A percentile compares a stretch with the other conserved stretches of the same genome.
These are phyloP conservation scores for Zygoascus ofunaensis DNA, from an alignment of 805 yeast species.

Conservation along the genomic window DNA sequence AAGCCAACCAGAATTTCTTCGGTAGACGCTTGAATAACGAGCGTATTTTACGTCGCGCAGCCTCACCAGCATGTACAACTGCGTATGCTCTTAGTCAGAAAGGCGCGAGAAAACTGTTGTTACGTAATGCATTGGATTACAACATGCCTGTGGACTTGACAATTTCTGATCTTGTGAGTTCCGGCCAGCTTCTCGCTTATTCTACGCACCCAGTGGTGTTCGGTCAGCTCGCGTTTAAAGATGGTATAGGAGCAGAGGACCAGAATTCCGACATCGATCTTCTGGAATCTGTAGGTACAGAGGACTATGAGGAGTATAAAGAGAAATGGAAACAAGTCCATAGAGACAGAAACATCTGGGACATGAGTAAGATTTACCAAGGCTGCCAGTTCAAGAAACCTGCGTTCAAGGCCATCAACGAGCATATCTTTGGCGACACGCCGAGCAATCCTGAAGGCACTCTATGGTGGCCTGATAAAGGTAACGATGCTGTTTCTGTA, in stretches of 20 bases:
- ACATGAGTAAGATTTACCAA: not conserved
- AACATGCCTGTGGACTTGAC: conserved; percentile 9
- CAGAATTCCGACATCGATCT: conserved; percentile 7
- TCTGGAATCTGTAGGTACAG: not conserved
- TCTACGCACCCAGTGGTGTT: conserved; percentile 9
- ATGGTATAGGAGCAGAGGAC: conserved; percentile 8
- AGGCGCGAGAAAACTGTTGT: conserved; percentile 12
- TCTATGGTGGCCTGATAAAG: conserved; percentile 2
- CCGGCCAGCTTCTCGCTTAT: conserved; percentile 8
- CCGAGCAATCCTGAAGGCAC: not conserved
- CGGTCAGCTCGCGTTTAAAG: conserved; percentile 9
- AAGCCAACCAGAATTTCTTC: not conserved
- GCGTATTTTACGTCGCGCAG: conserved; percentile 10
- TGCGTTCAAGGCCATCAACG: not conserved
- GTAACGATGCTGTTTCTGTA: not conserved
- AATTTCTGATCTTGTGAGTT: conserved; percentile 4
- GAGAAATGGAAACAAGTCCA: conserved; percentile 2
- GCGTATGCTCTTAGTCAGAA: conserved; percentile 11
- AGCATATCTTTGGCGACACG: not conserved
- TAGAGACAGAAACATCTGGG: not conserved
- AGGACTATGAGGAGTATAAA: not conserved
- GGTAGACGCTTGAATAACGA: conserved; percentile 4
- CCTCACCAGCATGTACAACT: conserved; percentile 10
- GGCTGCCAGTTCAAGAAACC: conserved; percentile 1
- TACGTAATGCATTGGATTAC: conserved; percentile 9